A percentile compares a stretch with the other conserved stretches of the same genome.
Conservation (phyloP, 2,329 filamentous ascomycete species). For the Tympanopsis confertula region DNA sequence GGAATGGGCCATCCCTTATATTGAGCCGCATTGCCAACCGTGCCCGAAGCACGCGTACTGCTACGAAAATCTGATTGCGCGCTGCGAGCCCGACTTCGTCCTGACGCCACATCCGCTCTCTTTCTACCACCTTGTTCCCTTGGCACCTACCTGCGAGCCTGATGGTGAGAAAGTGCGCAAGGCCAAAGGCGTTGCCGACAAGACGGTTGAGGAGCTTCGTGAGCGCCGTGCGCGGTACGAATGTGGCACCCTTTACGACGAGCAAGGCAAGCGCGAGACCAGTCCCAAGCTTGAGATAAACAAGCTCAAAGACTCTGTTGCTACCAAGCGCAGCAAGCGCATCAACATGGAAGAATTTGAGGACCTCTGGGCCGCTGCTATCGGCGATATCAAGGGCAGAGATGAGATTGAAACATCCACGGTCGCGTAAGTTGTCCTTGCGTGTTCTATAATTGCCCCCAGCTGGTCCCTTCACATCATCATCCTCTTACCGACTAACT, state of each 20-base stretch:
- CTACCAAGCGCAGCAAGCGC: conserved; percentile 65
- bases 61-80: conserved; percentile 63
- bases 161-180: conserved; percentile 85
- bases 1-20: conserved; percentile 55
- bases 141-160: conserved; percentile 85
- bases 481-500: conserved; percentile 54
- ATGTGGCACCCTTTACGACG: conserved; percentile 62
- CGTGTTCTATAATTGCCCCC: conserved; percentile 11
- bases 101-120: conserved; percentile 75
- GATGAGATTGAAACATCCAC: conserved; percentile 45
- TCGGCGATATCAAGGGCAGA: conserved; percentile 58
- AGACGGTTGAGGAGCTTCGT: conserved; percentile 74
- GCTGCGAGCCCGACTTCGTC: conserved; percentile 80
- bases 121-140: conserved; percentile 66
- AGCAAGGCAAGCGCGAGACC: conserved; percentile 44
- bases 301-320: conserved; percentile 67
- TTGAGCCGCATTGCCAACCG: conserved; percentile 74
- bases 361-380: conserved; percentile 66
- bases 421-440: conserved; percentile 36
- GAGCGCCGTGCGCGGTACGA: conserved; percentile 80
- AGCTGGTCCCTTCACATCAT: conserved; percentile 17
- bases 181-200: conserved; percentile 77
- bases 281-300: conserved; percentile 52
- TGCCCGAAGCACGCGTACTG: conserved; percentile 88
- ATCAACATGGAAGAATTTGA: conserved; percentile 86